Base-by-base conservation (phyloP, 2,329 filamentous ascomycete genomes). In the Hymenotorrendiella dingleyae region DNA sequence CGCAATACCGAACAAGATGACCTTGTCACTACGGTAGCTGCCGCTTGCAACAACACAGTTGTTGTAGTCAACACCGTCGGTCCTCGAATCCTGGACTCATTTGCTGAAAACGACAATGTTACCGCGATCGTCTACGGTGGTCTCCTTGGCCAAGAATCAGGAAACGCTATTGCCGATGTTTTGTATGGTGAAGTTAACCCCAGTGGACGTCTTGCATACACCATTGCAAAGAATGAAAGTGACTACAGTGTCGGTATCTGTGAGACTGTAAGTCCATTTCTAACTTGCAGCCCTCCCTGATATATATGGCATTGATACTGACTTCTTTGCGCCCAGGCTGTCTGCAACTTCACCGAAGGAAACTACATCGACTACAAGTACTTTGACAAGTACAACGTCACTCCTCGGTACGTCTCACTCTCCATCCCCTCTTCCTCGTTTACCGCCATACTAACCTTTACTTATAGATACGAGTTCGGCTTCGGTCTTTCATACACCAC, bases 301-400 rank as follows among this genome's bases (percentile, higher is more conserved):
- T n/a, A n/a, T n/a, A n/a, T n/a, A n/a, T n/a, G n/a, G n/a, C n/a
- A n/a, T n/a, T n/a, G n/a, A n/a, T n/a, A n/a, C n/a, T n/a, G n/a
- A n/a, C n/a, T n/a, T n/a, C n/a, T n/a, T n/a, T n/a, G n/a, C n/a
- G 91, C 91, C 63, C 90, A 86, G 6, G 83, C 87, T 70, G 87
- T 84, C n/a, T 59, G 57, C 6, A 60, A 74, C 47, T 76, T 73
- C 52, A 62, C 55, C 3, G 73, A 77, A 47, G 67, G 71, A 0
- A 58, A 70, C 1, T 59, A 69, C 17, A 73, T 73, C 40, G 73
- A 76, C 49, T 76, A 77, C 54, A 64, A 67, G 16, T 62, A 68
- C 36, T 76, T 75, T 46, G 69, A 75, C 49, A 28, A 42, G 3
- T 36, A 55, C 0, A 56, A 55, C 4, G 62, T 66, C 19, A 54